A percentile compares a stretch with the other conserved stretches of the same genome.
These are phyloP conservation scores for Lichtheimia ornata DNA, from an alignment of 371 early-diverging fungal genomes.

Conservation along the genomic window DNA sequence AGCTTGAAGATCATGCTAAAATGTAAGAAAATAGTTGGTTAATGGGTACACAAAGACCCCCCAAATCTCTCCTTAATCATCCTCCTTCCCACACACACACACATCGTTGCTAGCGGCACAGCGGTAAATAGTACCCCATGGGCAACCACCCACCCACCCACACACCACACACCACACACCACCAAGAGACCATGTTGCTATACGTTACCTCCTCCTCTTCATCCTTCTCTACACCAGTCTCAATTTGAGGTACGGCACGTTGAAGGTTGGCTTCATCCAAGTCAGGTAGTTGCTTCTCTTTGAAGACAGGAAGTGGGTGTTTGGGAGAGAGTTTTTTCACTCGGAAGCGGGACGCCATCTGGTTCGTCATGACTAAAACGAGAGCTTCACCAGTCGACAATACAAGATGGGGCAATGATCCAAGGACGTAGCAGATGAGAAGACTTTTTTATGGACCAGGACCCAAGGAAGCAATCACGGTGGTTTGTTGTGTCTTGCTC, in stretches of 20 bases:
- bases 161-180: too few relatives aligned
- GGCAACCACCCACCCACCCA: not conserved
- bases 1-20: conserved; percentile 94
- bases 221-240: conserved; percentile 92
- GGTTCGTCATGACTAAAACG: conserved; percentile 23
- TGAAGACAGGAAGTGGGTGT: conserved; percentile 61
- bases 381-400: not conserved
- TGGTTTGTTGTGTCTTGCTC: too few relatives aligned
- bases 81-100: not conserved
- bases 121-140: not conserved
- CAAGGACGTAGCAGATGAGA: too few relatives aligned
- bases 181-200: conserved; percentile 1
- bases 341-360: conserved; percentile 52
- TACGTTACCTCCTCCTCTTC: conserved; percentile 77
- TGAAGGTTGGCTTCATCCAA: conserved; percentile 63
- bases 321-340: conserved; percentile 65
- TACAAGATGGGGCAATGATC: too few relatives aligned
- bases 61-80: conserved; percentile 9
- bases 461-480: too few relatives aligned
- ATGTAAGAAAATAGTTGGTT: conserved; percentile 12
- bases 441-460: too few relatives aligned
- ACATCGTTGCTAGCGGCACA: too few relatives aligned
- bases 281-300: conserved; percentile 61
- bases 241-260: conserved; percentile 65
- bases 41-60: conserved; percentile 4